Evolutionary conservation across 768 basidiomycete genomes (phyloP).

Genomic region (Naganishia randhawae): DNA sequence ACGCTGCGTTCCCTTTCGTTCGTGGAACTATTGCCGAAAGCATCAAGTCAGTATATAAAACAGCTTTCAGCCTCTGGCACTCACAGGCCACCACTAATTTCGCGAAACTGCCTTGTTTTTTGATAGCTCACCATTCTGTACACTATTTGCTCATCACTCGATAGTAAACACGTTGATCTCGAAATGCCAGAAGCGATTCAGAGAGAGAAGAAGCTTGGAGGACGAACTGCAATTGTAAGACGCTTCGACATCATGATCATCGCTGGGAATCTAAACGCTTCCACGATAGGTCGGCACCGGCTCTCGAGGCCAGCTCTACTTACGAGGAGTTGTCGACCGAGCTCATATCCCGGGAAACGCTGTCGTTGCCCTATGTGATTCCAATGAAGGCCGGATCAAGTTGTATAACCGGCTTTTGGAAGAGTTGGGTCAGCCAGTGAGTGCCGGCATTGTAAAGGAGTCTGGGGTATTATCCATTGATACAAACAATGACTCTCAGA

Average conservation of each 20-base stretch:
- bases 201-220: conserved; percentile 18
- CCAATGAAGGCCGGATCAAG: conserved; percentile 55
- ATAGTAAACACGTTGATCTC: not conserved
- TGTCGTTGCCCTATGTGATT: conserved; percentile 57
- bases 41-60: too few relatives aligned
- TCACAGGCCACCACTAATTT: too few relatives aligned
- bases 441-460: too few relatives aligned
- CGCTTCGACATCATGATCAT: not conserved
- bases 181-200: not conserved
- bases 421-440: conserved; percentile 51
- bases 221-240: conserved; percentile 27
- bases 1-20: too few relatives aligned
- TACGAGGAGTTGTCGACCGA: conserved; percentile 55
- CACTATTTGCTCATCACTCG: too few relatives aligned
- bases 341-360: conserved; percentile 44
- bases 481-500: not conserved
- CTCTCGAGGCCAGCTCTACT: conserved; percentile 55
- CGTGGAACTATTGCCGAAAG: too few relatives aligned
- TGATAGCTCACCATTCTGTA: not conserved
- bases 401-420: conserved; percentile 55
- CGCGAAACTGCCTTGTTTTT: too few relatives aligned
- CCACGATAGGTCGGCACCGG: conserved; percentile 52
- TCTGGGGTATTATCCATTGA: too few relatives aligned
- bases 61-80: too few relatives aligned
- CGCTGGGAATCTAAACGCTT: not conserved